phyloP scores from a whole-genome alignment of 768 basidiomycete genomes.

The Lepiota venenata region DNA sequence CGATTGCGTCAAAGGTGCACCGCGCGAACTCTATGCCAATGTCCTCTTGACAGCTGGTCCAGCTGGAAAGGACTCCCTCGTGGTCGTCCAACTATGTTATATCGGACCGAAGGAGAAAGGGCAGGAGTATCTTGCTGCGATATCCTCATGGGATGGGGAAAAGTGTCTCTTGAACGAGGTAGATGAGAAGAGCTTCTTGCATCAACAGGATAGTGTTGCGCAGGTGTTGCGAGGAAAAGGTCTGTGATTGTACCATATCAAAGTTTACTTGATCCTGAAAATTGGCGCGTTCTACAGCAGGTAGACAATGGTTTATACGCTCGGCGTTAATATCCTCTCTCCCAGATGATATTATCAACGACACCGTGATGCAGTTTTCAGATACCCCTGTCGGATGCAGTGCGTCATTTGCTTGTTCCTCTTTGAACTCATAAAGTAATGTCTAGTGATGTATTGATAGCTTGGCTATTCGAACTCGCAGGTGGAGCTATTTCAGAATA shows the following conservation, averaged over 20 bases:
- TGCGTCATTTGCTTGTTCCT: constrained; percentile 36
- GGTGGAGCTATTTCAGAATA: constrained; percentile 77
- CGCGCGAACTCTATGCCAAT: constrained; percentile 86
- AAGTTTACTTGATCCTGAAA: background rate
- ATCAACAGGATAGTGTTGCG: constrained; percentile 90
- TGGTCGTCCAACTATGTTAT: constrained; percentile 92
- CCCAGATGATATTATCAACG: constrained; percentile 81
- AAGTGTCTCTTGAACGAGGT: constrained; percentile 86
- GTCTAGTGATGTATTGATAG: constrained; percentile 31
- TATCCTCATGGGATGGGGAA: constrained; percentile 89
- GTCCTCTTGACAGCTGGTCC: constrained; percentile 90
- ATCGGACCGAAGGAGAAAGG: constrained; percentile 71
- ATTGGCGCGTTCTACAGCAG: constrained; percentile 38
- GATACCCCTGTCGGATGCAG: constrained; percentile 90
- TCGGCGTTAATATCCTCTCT: constrained; percentile 80
- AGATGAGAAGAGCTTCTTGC: constrained; percentile 82
- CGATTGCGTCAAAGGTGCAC: constrained; percentile 88
- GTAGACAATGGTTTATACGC: constrained; percentile 90
- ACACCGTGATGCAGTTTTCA: constrained; percentile 79
- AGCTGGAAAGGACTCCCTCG: constrained; percentile 75
- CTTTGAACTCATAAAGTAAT: background rate
- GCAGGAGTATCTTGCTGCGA: constrained; percentile 73
- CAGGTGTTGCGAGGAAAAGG: constrained; percentile 86
- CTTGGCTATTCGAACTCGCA: constrained; percentile 91
- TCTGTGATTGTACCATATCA: constrained; percentile 26